These are phyloP conservation scores for Vitis hybrid DNA, from an alignment of 177 flowering plant genomes.

Conservation along the genomic window DNA sequence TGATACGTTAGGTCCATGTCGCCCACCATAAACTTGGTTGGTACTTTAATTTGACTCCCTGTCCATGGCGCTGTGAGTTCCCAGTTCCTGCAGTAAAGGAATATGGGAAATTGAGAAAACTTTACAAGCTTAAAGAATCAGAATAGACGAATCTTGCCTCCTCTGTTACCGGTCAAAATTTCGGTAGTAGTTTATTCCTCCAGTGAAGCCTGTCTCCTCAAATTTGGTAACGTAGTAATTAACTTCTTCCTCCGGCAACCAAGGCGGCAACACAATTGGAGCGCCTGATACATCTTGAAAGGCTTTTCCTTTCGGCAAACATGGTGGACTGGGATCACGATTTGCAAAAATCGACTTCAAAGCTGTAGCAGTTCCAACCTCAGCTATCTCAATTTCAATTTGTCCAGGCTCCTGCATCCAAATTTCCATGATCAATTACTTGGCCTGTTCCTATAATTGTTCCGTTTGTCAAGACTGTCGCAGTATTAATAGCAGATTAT, in stretches of 20 bases:
- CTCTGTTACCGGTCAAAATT: neutral
- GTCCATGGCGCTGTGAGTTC: conserved; percentile 66
- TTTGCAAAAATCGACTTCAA: conserved; percentile 32
- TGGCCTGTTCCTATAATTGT: too few species aligned
- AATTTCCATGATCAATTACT: too few species aligned
- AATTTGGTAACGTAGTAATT: conserved; percentile 37
- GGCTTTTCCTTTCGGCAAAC: conserved; percentile 41
- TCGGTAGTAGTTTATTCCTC: conserved; percentile 54
- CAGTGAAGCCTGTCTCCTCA: conserved; percentile 55
- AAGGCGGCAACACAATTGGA: conserved; percentile 39
- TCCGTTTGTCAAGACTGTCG: too few species aligned
- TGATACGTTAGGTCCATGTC: conserved; percentile 53
- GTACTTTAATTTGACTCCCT: conserved; percentile 43
- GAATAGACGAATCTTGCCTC: too few species aligned
- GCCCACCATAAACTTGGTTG: conserved; percentile 61
- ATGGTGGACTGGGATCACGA: conserved; percentile 42
- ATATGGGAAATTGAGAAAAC: too few species aligned
- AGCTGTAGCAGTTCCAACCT: conserved; percentile 36
- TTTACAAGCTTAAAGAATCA: too few species aligned
- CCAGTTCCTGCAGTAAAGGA: conserved; percentile 48
- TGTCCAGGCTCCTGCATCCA: conserved; percentile 53
- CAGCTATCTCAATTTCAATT: conserved; percentile 54
- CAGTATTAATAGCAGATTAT: too few species aligned
- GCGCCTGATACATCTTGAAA: conserved; percentile 22
- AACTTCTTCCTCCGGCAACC: conserved; percentile 53